phyloP scores from a whole-genome alignment of 2,329 filamentous ascomycete genomes.

The Dactylellina drechsleri region DNA sequence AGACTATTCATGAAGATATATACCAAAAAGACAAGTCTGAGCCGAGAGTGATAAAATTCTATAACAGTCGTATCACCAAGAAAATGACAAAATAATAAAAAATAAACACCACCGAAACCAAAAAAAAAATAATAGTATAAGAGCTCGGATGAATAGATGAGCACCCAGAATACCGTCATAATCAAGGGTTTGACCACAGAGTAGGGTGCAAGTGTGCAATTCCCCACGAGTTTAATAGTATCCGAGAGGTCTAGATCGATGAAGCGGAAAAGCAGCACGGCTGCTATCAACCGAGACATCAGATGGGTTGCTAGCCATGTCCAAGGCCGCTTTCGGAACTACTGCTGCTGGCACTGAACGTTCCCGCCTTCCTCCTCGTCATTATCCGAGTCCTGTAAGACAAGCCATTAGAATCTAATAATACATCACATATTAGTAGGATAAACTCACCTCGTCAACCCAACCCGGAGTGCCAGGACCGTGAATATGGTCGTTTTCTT shows the following conservation, averaged over 20 bases:
- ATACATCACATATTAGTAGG: slow-evolving; percentile 38
- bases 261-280: no score
- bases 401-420: slow-evolving; percentile 68
- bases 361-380: slow-evolving; percentile 71
- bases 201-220: no score
- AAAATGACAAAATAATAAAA: not conserved
- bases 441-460: slow-evolving; percentile 63
- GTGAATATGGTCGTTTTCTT: slow-evolving; percentile 70
- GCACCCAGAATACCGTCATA: no score
- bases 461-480: slow-evolving; percentile 64
- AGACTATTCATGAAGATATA: not conserved
- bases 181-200: no score
- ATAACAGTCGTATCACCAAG: not conserved
- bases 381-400: slow-evolving; percentile 76
- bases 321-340: slow-evolving; percentile 57
- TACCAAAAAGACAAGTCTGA: not conserved
- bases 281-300: no score
- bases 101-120: not conserved
- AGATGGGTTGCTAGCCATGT: no score
- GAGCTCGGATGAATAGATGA: no score
- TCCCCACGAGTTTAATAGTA: no score
- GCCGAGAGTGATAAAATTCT: not conserved
- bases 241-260: no score
- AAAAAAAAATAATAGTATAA: no score
- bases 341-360: slow-evolving; percentile 79